Evolutionary conservation across 1,139 yeast genomes (phyloP), one percentile per base, ranked within the genome.

Genomic region (Kodamaea ohmeri): DNA sequence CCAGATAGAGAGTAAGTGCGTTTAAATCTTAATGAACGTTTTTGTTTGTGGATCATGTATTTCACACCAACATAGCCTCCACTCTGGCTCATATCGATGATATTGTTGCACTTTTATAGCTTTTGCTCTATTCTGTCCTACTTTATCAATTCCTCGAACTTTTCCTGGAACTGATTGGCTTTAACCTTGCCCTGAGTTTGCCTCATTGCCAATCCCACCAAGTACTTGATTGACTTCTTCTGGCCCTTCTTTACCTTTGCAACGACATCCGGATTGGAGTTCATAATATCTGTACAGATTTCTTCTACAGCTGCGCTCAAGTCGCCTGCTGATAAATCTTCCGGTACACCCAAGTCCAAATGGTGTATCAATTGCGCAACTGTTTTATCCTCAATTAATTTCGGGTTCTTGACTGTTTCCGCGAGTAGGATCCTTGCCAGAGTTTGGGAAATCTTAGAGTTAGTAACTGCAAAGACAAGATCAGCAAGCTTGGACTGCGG

Each of bases 191-290:
- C 96, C 45, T 80, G 81, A 2, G 87, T 75, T 42, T 71, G 66
- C 48, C 79, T 76, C 96, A 94, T 88, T 12, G 89, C 95, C 53
- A 78, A 78, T 0, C 97, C 98, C 3, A 92, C 73, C 41, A 92
- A 65, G 52, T 71, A 89, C 52, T 89, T 86, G 20, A 90, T 57
- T 13, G 89, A 77, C 32, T 75, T 76, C 45, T 73, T 76, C 40
- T 83, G 83, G 0, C 89, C 89, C 0, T 66, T 56, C 24, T 61
- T 57, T 14, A 84, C 73, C 36, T 78, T 77, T 4, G 65, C 62
- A 6, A 84, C 84, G 12, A 84, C 77, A 14, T 73, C 76, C 1
- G 71, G 70, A 52, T 86, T 64, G n/a, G 61, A 60, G 0, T 48
- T 51, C 1, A 88, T 56, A 4, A 86, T 76, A 13, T 66, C 63